Evolutionary conservation across 1,139 yeast genomes (phyloP), one percentile per base, ranked within the genome.

Genomic region (Hyphopichia pseudoburtonii): DNA sequence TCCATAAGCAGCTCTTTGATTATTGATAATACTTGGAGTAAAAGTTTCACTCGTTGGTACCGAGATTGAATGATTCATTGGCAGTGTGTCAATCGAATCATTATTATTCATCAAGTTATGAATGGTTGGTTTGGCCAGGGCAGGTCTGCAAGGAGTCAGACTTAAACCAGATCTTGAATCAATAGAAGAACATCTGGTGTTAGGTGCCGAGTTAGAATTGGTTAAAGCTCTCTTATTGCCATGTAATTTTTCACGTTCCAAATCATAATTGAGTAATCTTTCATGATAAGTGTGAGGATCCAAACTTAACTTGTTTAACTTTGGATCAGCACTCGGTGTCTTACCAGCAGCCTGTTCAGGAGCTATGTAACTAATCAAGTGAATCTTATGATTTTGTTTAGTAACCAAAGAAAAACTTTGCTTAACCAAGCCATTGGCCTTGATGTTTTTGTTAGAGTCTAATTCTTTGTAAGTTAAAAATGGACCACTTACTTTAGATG

Each of bases 391-490:
- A 29, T 71, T 69, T 31, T 67, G 71, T 28, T 68, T 64, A 3
- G 80, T 70, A 5, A 73, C 64, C 26, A 79, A 56, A 4, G 80
- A 73, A 45, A 80, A 78, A 33, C 80, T 73, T 50, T 80, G 84
- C 50, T 81, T 81, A 42, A 76, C 60, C 9, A 82, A 58, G 0
- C 86, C 86, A 41, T 69, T 60, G 3, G 56, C 49, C 43, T 73
- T 76, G 5, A 47, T 35, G 17, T 47, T 48, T 19, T 57, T 53
- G 16, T 50, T 50, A 19, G 47, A 45, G 33, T 76, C 80, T 68
- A 82, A 74, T 54, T 83, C 87, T 41, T 76, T 71, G 55, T 83
- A 83, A 5, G 80, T 74, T 31, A 83, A 61, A 49, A 83, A 83
- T 2, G 78, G 71, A 2, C 87, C 86, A 15, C 76, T 70, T 3